These are phyloP conservation scores for Mycosphaerella sp. DNA, from an alignment of 2,329 filamentous ascomycete genomes.

Conservation along the genomic window DNA sequence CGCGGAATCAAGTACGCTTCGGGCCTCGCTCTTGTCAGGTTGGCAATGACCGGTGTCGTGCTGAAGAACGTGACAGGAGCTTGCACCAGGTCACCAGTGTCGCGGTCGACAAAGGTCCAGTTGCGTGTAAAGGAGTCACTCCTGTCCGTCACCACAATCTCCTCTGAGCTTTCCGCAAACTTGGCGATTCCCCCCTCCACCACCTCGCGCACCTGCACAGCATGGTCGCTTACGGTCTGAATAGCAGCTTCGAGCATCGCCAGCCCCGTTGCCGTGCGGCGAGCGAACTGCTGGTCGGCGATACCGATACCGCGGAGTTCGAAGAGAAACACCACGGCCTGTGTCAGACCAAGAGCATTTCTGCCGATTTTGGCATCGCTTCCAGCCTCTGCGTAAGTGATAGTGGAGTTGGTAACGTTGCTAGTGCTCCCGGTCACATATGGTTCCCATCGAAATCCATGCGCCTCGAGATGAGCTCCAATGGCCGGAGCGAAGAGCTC, in stretches of 20 bases:
- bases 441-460: conserved; percentile 32
- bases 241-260: conserved; percentile 34
- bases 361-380: conserved; percentile 36
- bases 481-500: conserved; percentile 34
- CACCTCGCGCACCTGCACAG: conserved; percentile 26
- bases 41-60: conserved; percentile 34
- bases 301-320: conserved; percentile 36
- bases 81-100: conserved; percentile 31
- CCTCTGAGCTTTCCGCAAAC: conserved; percentile 26
- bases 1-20: conserved; percentile 36
- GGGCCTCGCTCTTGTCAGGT: conserved; percentile 33
- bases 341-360: conserved; percentile 36
- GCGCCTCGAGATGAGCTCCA: conserved; percentile 26
- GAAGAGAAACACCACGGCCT: conserved; percentile 34
- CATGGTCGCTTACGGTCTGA: conserved; percentile 32
- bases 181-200: conserved; percentile 30
- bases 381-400: conserved; percentile 32
- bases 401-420: conserved; percentile 23
- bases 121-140: conserved; percentile 28
- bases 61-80: conserved; percentile 34
- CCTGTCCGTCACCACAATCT: conserved; percentile 33
- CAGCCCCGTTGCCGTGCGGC: conserved; percentile 32
- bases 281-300: conserved; percentile 33
- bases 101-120: conserved; percentile 34
- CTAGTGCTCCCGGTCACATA: conserved; percentile 31